Evolutionary conservation across 495 filamentous ascomycete species (phyloP).

Genomic region (Bryoglossum gracile): DNA sequence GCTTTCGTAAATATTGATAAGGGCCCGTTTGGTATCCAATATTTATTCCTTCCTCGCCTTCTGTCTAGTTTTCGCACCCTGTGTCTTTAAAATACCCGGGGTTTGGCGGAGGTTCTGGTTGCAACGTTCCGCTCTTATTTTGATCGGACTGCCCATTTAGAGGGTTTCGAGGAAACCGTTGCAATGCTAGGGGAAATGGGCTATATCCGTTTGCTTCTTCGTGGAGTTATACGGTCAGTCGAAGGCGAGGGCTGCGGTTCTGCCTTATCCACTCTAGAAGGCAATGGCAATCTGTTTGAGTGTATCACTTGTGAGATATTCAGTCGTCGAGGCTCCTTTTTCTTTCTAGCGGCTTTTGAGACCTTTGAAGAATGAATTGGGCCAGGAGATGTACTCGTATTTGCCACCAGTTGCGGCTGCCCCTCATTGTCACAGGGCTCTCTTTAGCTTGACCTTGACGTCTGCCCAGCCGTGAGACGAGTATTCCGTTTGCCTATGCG

Average conservation of each 20-base stretch:
- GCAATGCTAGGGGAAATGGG: conserved; percentile 1
- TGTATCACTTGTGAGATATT: conserved; percentile 4
- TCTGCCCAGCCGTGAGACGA: conserved; percentile 12
- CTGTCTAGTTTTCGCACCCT: neutral
- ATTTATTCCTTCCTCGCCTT: neutral
- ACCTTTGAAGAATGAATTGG: conserved; percentile 14
- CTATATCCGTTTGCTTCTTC: conserved; percentile 11
- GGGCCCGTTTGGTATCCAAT: neutral
- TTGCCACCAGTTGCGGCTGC: conserved; percentile 2
- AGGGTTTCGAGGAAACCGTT: conserved; percentile 2
- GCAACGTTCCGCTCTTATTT: conserved; percentile 9
- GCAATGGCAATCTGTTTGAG: conserved; percentile 7
- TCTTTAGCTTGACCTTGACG: conserved; percentile 8
- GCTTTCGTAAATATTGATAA: neutral
- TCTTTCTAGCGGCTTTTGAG: conserved; percentile 12
- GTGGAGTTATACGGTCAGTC: conserved; percentile 7
- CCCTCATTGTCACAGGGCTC: conserved; percentile 6
- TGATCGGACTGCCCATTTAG: conserved; percentile 6
- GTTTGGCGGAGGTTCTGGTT: conserved; percentile 9
- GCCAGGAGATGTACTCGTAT: conserved; percentile 8
- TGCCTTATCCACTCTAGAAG: neutral
- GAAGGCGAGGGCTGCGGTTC: conserved; percentile 30
- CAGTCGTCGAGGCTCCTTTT: conserved; percentile 6
- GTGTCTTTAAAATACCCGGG: conserved; percentile 5
- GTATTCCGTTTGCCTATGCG: conserved; percentile 10